Evolutionary conservation across 139 green algal species (phyloP), one percentile per base, ranked within the genome.

Genomic region (Chlamydomonas incerta): DNA sequence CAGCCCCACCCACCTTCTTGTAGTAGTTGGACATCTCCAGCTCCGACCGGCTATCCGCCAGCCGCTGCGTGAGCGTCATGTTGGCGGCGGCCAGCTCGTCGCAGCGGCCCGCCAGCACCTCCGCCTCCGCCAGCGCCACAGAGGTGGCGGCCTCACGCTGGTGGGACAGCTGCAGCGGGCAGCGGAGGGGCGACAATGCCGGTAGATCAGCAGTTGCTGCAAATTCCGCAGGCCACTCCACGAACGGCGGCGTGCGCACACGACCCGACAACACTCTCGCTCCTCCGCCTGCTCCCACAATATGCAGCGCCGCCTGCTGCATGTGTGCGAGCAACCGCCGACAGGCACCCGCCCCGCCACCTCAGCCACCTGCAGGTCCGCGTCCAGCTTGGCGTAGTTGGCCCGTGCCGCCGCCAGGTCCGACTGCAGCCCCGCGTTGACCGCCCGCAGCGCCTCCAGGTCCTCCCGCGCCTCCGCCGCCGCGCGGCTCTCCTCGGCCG

Each of bases 21-120:
- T 93, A 92, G 34, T 91, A 88, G 29, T 86, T 80, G 72, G 92
- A 62, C 86, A 92, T 83, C 14, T 81, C 86, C 21, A 79, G 74
- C 81, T 95, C 91, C 28, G 72, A 37, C 4, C 81, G 41, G 33
- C 65, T 76, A 46, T 94, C 93, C 15, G 83, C 62, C 73, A 95
- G 83, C 55, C 82, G 88, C 35, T 92, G 88, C n/a, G 85, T 69
- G 46, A 95, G 86, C 24, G 76, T 80, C 33, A 82, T 68, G 62
- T 79, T 81, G n/a, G 58, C 55, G 15, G 80, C 88, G 20, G 80
- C 46, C 74, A 91, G 82, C 60, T 79, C 69, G 28, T 88, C 87
- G 24, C 55, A 46, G 55, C 65, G 66, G 13, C 65, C 11, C n/a
- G 67, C 52, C 63, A 86, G 24, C 35, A 46, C 50, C 52, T 62